A percentile compares a stretch with the other conserved stretches of the same genome.
phyloP scores from a whole-genome alignment of 371 early-diverging fungal species.

The Lichtheimia corymbifera region DNA sequence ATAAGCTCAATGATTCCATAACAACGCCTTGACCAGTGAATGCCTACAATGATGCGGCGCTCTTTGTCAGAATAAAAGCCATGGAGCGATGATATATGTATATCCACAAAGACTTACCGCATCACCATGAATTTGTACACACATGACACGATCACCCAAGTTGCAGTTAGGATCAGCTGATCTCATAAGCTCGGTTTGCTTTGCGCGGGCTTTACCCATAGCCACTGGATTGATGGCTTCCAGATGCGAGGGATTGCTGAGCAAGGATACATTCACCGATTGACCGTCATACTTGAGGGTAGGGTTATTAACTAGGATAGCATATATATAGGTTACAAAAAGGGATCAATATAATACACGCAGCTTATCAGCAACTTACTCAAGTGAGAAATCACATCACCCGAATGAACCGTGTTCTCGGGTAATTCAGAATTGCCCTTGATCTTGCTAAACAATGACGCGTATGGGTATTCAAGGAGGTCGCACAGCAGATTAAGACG shows the following conservation, averaged over 20 bases:
- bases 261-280: conserved; percentile 77
- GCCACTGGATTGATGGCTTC: conserved; percentile 93
- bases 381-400: conserved; percentile 91
- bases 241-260: conserved; percentile 93
- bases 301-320: conserved; percentile 63
- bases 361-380: conserved; percentile 28
- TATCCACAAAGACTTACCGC: conserved; percentile 50
- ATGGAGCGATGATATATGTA: not conserved
- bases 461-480: conserved; percentile 76
- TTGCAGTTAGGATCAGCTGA: conserved; percentile 66
- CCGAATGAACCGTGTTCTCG: conserved; percentile 70
- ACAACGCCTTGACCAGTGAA: conserved; percentile 92
- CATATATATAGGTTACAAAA: not conserved
- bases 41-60: conserved; percentile 35
- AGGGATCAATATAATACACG: not conserved
- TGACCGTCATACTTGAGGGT: conserved; percentile 68
- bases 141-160: conserved; percentile 87
- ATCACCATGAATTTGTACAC: conserved; percentile 95
- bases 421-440: conserved; percentile 91
- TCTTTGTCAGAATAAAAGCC: not conserved
- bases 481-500: conserved; percentile 91
- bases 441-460: conserved; percentile 90
- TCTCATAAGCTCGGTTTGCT: conserved; percentile 84
- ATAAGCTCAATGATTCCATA: conserved; percentile 91
- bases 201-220: conserved; percentile 90